Conservation (phyloP, 2,329 filamentous ascomycete species). For the Akanthomyces lecanii region DNA sequence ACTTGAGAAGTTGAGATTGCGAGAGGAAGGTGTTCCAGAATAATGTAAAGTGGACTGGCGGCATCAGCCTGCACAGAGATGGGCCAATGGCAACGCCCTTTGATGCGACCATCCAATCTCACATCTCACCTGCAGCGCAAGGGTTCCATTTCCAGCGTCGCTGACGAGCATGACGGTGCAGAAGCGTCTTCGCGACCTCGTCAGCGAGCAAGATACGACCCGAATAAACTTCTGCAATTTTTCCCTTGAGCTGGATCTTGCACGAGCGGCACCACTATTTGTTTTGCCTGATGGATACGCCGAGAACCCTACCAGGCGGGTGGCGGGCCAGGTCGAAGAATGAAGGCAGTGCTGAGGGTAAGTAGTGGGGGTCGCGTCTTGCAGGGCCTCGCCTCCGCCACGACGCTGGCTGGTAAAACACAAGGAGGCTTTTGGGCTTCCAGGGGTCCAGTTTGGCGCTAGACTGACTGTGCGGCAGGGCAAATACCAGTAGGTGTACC, state of each 20-base stretch:
- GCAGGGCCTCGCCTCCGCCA: not conserved
- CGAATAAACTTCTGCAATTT: not conserved
- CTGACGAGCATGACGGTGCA: not conserved
- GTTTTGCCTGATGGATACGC: not conserved
- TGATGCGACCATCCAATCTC: not conserved
- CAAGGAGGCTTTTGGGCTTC: not conserved
- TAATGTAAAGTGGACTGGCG: not conserved
- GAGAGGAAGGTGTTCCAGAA: not conserved
- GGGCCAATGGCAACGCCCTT: not conserved
- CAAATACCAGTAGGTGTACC: too few species aligned
- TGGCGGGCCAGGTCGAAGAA: not conserved
- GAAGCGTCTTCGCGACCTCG: not conserved
- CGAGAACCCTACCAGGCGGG: not conserved
- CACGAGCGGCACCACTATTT: not conserved
- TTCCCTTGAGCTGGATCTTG: not conserved
- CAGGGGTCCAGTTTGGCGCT: not conserved
- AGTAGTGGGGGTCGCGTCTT: not conserved
- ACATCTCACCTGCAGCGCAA: slow-evolving; percentile 11
- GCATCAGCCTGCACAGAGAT: not conserved
- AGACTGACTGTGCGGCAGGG: too few species aligned
- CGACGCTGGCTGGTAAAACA: not conserved
- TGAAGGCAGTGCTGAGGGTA: not conserved
- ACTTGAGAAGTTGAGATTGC: not conserved
- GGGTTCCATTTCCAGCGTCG: not conserved
- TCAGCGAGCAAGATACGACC: not conserved